Conservation (phyloP, 148 eudicot genomes). For the Hydrangea macrophylla region DNA sequence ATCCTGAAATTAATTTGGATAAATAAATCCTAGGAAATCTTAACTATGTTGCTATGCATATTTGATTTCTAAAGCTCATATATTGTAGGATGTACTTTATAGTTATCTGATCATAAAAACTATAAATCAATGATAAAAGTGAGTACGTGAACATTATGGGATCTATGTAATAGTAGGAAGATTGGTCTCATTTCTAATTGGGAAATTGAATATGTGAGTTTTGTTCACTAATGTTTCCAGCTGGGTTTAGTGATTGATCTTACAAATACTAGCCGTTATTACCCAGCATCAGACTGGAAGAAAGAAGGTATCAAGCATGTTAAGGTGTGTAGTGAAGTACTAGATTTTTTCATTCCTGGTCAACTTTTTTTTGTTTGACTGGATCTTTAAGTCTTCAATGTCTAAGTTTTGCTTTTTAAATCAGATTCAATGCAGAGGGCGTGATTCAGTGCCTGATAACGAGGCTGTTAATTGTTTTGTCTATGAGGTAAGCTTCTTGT, state of each 20-base stretch:
- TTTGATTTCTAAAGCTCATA: not conserved
- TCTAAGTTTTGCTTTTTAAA: slow-evolving; percentile 1
- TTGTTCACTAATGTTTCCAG: slow-evolving; percentile 40
- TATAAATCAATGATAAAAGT: not conserved
- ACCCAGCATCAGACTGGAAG: slow-evolving; percentile 58
- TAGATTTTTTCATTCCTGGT: slow-evolving; percentile 6
- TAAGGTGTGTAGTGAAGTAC: slow-evolving; percentile 50
- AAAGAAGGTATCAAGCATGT: slow-evolving; percentile 84
- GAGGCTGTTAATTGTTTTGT: slow-evolving; percentile 90
- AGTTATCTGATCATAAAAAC: no score
- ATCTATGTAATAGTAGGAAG: not conserved
- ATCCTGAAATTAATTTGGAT: not conserved
- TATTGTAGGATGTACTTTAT: not conserved
- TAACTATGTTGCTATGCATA: not conserved
- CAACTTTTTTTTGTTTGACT: not conserved
- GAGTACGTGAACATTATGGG: not conserved
- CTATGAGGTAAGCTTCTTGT: slow-evolving; percentile 57
- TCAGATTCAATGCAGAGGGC: slow-evolving; percentile 94
- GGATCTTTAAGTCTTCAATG: not conserved
- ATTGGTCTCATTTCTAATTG: slow-evolving; percentile 7
- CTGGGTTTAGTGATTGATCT: slow-evolving; percentile 96
- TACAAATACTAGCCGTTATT: slow-evolving; percentile 95
- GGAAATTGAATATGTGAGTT: slow-evolving; percentile 3
- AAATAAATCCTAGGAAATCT: not conserved
- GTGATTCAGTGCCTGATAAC: slow-evolving; percentile 94